Evolutionary conservation across 352 stramenopile species (phyloP).

Genomic region (Peronospora destructor): DNA sequence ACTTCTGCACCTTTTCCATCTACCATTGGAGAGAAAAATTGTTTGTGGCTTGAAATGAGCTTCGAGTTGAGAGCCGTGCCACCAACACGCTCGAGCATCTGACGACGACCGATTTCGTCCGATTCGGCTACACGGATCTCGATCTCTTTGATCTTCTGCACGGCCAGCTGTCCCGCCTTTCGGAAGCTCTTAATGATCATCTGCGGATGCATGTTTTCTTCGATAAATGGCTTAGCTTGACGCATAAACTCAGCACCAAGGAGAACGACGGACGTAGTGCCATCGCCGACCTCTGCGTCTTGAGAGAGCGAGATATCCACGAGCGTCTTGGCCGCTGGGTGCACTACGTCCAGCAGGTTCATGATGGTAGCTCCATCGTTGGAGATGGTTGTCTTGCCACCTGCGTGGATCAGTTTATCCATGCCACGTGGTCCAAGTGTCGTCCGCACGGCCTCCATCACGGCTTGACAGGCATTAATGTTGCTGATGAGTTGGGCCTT

Average conservation of each 20-base stretch:
- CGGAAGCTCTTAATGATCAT: conserved; percentile 88
- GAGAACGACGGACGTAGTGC: conserved; percentile 96
- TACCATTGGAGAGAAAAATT: conserved; percentile 97
- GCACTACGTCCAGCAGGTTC: conserved; percentile 96
- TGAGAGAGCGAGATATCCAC: conserved; percentile 96
- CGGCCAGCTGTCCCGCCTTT: conserved; percentile 73
- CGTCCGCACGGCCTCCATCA: conserved; percentile 95
- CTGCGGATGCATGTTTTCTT: conserved; percentile 95
- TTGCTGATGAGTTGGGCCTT: conserved; percentile 93
- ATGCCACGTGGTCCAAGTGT: conserved; percentile 96
- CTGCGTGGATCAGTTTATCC: conserved; percentile 98
- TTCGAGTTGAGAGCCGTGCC: conserved; percentile 98
- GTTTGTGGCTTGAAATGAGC: conserved; percentile 95
- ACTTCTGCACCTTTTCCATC: not conserved
- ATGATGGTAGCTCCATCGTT: conserved; percentile 99
- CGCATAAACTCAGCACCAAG: conserved; percentile 96
- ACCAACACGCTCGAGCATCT: conserved; percentile 90
- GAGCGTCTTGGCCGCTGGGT: conserved; percentile 97
- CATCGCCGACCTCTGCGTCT: conserved; percentile 86
- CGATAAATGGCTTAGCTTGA: conserved; percentile 95
- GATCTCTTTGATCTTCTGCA: conserved; percentile 84
- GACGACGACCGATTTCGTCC: conserved; percentile 62
- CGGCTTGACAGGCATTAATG: conserved; percentile 88
- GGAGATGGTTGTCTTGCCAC: conserved; percentile 93
- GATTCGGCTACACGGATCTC: conserved; percentile 78